Evolutionary conservation across 768 basidiomycete species (phyloP), one percentile per base, ranked within the genome.

Genomic region (Podaxis sp.): DNA sequence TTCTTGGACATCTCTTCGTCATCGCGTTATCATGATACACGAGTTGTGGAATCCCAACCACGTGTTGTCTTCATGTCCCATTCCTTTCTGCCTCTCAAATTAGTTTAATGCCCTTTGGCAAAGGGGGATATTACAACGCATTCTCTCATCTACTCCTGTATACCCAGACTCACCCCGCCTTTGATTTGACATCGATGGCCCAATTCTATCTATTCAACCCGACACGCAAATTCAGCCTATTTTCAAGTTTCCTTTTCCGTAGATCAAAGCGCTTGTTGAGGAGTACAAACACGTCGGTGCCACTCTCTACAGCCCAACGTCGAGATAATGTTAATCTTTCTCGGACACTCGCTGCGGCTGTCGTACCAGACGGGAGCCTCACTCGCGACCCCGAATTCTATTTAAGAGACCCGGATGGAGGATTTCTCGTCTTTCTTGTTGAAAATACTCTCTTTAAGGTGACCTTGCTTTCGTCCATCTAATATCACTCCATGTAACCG

Each of bases 391-490:
- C 65, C 37, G 69, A 73, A 38, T 77, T 73, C 57, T 77, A 74
- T 63, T 66, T 70, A 53, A 66, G 69, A 27, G 73, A 72, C 16
- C 66, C 64, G 5, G 71, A 73, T 36, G 77, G 79, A 28, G 84
- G 82, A n/a, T 82, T 83, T 64, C 83, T 81, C 65, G 72, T 86
- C n/a, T 77, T 89, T 63, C 76, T 77, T 54, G 83, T 86, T 13
- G 83, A 84, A 66, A 78, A 82, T 65, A 83, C 80, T 5, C 66
- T 89, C 57, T 89, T 89, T 73, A 88, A 82, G 71, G 88, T 88
- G 66, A 57, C 74, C 64, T 46, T 44, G 16, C 38, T 21, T 47
- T 61, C 27, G 25, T 25, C n/a, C 47, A 48, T 32, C 48, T 13
- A 6, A 48, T n/a, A 23, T 9, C 52, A 42, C 48, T 57, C 40